phyloP scores from a whole-genome alignment of 2,329 filamentous ascomycete genomes.

The Camillea tinctor region DNA sequence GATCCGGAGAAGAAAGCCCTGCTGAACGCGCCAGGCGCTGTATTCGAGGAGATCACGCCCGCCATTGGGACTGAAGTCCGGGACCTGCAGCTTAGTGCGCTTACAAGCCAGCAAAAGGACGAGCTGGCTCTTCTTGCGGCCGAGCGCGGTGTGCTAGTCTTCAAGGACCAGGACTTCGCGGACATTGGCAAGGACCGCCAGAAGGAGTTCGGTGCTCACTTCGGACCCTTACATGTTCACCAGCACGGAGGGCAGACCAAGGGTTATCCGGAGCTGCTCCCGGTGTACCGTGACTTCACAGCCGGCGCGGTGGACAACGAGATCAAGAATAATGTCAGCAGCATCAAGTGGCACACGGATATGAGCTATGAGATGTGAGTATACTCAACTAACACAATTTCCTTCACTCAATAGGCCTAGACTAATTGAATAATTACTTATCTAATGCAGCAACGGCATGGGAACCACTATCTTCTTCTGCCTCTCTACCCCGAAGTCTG shows the following conservation, averaged over 20 bases:
- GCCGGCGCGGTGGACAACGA: conserved; percentile 22
- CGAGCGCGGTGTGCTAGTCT: conserved; percentile 30
- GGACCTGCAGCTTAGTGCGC: conserved; percentile 21
- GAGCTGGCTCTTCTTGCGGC: conserved; percentile 29
- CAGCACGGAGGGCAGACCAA: conserved; percentile 10
- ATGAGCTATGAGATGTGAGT: conserved; percentile 23
- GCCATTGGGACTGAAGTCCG: conserved; percentile 21
- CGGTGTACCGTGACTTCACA: conserved; percentile 12
- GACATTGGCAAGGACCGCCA: conserved; percentile 19
- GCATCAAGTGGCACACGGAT: conserved; percentile 28
- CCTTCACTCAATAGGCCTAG: not conserved
- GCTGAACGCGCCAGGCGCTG: conserved; percentile 7
- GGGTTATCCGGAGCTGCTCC: conserved; percentile 9
- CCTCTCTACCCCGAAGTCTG: conserved; percentile 19
- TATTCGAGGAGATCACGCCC: conserved; percentile 11
- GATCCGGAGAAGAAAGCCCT: conserved; percentile 12
- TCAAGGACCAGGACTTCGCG: conserved; percentile 21
- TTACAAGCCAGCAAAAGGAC: conserved; percentile 23
- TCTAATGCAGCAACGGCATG: conserved; percentile 12
- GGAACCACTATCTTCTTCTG: conserved; percentile 24
- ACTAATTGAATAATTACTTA: not conserved
- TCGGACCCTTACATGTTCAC: conserved; percentile 16
- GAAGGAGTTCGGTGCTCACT: conserved; percentile 19
- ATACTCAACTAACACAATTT: not conserved
- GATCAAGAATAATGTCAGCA: conserved; percentile 25